phyloP scores from a whole-genome alignment of 164 flowering plant species.

The Annona cherimola region DNA sequence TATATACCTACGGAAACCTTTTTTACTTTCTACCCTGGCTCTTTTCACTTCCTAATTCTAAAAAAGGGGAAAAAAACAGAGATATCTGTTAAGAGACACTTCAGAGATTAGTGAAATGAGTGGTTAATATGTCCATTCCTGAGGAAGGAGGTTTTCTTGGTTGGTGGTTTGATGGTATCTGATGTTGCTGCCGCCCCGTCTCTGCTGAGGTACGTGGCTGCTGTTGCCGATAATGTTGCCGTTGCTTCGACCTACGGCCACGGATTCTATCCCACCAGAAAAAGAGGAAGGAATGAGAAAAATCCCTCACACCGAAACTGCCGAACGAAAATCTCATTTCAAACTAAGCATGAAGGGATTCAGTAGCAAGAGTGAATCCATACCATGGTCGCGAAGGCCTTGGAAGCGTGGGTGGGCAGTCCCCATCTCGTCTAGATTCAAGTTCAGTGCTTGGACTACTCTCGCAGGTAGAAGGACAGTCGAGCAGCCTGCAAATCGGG shows the following conservation, averaged over 20 bases:
- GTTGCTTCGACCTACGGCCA: constrained; percentile 3
- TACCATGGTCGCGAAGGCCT: constrained; percentile 6
- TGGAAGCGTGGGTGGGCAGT: constrained; percentile 23
- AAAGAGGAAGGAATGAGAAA: neutral
- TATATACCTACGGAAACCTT: neutral
- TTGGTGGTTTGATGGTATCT: constrained; percentile 15
- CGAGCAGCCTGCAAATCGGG: constrained; percentile 38
- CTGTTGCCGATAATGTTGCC: constrained; percentile 12
- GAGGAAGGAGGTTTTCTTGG: constrained; percentile 56
- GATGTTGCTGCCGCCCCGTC: constrained; percentile 8
- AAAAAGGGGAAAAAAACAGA: too few relatives aligned
- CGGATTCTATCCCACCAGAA: neutral
- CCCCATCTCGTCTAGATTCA: constrained; percentile 44
- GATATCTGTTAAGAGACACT: neutral
- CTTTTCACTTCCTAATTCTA: neutral
- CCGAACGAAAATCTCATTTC: neutral
- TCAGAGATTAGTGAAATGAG: neutral
- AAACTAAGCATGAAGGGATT: neutral
- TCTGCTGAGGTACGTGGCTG: constrained; percentile 5
- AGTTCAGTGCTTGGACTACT: constrained; percentile 62
- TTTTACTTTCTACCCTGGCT: neutral
- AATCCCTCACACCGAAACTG: too few relatives aligned
- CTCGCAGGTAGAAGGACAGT: constrained; percentile 62
- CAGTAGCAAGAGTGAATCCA: too few relatives aligned
- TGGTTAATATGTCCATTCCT: constrained; percentile 74